Evolutionary conservation across 148 eudicot species (phyloP).

Genomic region (Selenicereus undatus): DNA sequence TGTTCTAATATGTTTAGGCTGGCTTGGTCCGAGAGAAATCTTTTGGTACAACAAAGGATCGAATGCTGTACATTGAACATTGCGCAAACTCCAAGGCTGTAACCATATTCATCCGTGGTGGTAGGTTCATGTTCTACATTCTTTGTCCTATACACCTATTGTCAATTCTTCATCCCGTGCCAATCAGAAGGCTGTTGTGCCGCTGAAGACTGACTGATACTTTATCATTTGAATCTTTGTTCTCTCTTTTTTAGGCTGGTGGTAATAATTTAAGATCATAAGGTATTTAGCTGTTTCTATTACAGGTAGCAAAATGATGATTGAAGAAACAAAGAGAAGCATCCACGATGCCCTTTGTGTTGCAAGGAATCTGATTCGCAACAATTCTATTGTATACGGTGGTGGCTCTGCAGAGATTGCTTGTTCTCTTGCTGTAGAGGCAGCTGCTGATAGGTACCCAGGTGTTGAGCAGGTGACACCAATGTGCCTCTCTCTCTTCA

Average conservation of each 20-base stretch:
- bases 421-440: conserved; percentile 85
- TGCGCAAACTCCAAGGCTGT: conserved; percentile 98
- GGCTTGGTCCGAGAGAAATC: conserved; percentile 95
- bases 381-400: conserved; percentile 87
- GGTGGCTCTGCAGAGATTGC: conserved; percentile 92
- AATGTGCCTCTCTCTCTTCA: neutral
- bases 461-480: conserved; percentile 79
- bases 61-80: conserved; percentile 92
- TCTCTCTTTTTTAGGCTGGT: neutral
- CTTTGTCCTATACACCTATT: neutral
- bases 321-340: conserved; percentile 96
- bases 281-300: conserved; percentile 9
- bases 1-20: conserved; percentile 44
- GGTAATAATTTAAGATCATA: neutral
- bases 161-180: neutral
- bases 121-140: conserved; percentile 34
- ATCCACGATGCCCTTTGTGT: conserved; percentile 92
- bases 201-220: no score
- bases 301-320: conserved; percentile 94
- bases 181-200: neutral
- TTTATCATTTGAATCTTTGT: neutral
- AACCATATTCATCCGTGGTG: conserved; percentile 93
- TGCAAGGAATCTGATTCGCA: conserved; percentile 84
- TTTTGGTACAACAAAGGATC: conserved; percentile 92
- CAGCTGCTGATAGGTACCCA: conserved; percentile 86